Evolutionary conservation across 768 basidiomycete genomes (phyloP), one percentile per base, ranked within the genome.

Genomic region (Boletus reticulatus): DNA sequence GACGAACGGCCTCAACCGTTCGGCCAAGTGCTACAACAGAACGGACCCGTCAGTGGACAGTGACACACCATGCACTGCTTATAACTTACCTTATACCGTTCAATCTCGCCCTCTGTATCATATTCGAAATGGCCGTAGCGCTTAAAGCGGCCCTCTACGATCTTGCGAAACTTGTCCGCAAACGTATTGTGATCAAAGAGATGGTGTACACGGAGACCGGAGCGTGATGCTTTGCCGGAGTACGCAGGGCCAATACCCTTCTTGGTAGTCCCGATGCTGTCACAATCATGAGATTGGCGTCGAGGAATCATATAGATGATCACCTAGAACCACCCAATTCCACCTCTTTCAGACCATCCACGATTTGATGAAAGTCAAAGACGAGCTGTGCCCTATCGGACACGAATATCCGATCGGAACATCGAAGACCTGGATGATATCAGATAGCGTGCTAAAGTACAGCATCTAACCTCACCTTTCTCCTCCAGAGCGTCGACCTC

Each of bases 351-450:
- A 99, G 76, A 6, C 97, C 97, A 68, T 99, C 97, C 29, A 98
- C 97, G 67, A 98, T 98, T 77, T 99, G 97, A 74, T 99, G 97
- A 73, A 99, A 98, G 70, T 98, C 97, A 67, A 99, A 94, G 34
- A 99, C 97, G 57, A 99, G 86, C 60, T 96, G 93, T 4, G 97
- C 93, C 59, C 97, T 88, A 75, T 98, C 94, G 24, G 96, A 98
- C 62, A 99, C 80, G 70, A 97, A 89, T 19, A 99, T 74, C 34
- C 97, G 87, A 55, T 82, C 81, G 12, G 83, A 82, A 73, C 92
- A 96, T 66, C 89, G 80, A 41, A 99, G 83, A 19, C 96, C 95
- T 97, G 51, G 37, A 50, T 12, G 32, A 17, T 8, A 29, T 63
- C 38, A 63, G 62, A 53, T 17, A 3, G 17, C 17, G 13, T 29